A percentile compares a stretch with the other conserved stretches of the same genome.
Conservation (phyloP, 208 protist species). For the Crithidia acanthocephali region DNA sequence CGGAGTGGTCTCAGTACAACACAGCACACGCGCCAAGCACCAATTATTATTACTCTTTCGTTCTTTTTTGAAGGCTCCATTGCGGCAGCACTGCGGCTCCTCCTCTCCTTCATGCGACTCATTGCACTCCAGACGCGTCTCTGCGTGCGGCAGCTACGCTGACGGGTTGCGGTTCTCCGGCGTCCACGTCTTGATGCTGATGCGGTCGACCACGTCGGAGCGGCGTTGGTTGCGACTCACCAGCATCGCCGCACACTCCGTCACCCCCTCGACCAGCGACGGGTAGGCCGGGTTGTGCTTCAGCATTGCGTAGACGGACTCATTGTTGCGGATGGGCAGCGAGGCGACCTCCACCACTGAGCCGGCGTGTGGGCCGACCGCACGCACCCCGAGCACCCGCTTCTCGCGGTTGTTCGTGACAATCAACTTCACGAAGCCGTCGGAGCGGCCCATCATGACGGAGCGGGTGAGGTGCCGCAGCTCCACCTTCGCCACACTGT, state of each 20-base stretch:
- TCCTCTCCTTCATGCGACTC: no score
- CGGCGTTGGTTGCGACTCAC: slow-evolving; percentile 46
- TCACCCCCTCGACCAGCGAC: slow-evolving; percentile 53
- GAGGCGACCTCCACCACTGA: slow-evolving; percentile 74
- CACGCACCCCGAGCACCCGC: slow-evolving; percentile 66
- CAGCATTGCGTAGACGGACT: slow-evolving; percentile 67
- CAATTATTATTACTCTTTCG: no score
- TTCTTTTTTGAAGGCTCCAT: no score
- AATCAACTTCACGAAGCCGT: slow-evolving; percentile 78
- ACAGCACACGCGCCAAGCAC: no score
- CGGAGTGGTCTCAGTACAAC: no score
- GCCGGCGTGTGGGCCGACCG: slow-evolving; percentile 58
- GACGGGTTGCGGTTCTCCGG: background rate
- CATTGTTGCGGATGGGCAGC: slow-evolving; percentile 52
- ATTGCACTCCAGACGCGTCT: no score
- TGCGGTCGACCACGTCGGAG: slow-evolving; percentile 42
- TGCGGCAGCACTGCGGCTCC: no score
- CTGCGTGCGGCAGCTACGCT: background rate
- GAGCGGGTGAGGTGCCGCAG: slow-evolving; percentile 54
- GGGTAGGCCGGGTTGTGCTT: slow-evolving; percentile 64
- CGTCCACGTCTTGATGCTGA: slow-evolving; percentile 43
- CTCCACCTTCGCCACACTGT: slow-evolving; percentile 54
- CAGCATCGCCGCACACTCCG: slow-evolving; percentile 69
- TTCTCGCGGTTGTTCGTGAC: slow-evolving; percentile 73
- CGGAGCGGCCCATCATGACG: slow-evolving; percentile 46